These are phyloP conservation scores for Coniferiporia sulphurascens DNA, from an alignment of 1,284 basidiomycete genomes.

Conservation along the genomic window DNA sequence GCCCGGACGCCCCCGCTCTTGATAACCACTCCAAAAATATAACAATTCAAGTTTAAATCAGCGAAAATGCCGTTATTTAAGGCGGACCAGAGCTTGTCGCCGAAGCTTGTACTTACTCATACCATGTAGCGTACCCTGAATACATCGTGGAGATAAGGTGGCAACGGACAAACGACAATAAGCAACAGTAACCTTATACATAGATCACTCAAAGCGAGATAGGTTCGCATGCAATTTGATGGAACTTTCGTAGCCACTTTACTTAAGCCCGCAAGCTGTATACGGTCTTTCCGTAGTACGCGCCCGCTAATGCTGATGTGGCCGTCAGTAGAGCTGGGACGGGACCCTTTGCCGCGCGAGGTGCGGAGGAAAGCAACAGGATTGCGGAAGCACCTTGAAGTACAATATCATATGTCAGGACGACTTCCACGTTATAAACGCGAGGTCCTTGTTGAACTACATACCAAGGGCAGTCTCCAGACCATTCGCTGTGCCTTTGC, in stretches of 20 bases:
- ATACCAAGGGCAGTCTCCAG: constrained; percentile 72
- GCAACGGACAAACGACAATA: no score
- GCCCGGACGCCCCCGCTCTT: no score
- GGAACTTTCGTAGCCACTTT: background rate
- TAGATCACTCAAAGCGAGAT: no score
- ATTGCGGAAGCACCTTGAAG: constrained; percentile 68
- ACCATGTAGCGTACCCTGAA: no score
- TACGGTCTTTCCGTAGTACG: constrained; percentile 69
- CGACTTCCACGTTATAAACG: background rate
- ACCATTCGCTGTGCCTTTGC: constrained; percentile 66
- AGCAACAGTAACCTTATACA: no score
- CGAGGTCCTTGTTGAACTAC: constrained; percentile 23
- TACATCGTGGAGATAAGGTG: no score
- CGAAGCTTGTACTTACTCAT: no score
- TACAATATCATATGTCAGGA: background rate
- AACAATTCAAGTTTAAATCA: no score
- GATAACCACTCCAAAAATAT: no score
- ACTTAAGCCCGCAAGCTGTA: background rate
- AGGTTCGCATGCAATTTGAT: no score
- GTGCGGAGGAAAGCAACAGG: constrained; percentile 73
- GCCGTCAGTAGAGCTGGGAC: constrained; percentile 65
- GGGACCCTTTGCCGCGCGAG: constrained; percentile 71
- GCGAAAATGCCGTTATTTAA: no score
- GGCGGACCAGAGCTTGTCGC: no score
- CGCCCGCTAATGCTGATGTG: constrained; percentile 54